Evolutionary conservation across 2,329 filamentous ascomycete genomes (phyloP).

Genomic region (Sporothrix inflata): DNA sequence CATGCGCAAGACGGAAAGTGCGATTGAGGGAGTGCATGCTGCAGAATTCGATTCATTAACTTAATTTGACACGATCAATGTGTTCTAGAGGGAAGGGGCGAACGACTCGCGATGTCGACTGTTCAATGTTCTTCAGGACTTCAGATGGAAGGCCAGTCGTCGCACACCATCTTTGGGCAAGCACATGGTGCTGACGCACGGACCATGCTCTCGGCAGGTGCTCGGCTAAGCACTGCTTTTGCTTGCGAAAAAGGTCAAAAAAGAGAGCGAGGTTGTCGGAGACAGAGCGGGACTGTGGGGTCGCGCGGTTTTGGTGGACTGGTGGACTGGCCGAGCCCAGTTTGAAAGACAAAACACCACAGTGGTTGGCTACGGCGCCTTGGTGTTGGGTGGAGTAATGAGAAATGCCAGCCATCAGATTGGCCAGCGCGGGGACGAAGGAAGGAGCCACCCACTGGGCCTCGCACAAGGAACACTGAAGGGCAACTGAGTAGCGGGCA

Average conservation of each 20-base stretch:
- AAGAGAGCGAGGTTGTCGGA: constrained; percentile 24
- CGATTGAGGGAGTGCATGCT: background rate
- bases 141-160: background rate
- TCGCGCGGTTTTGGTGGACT: background rate
- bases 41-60: background rate
- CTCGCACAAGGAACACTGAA: background rate
- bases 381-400: constrained; percentile 32
- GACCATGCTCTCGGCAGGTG: constrained; percentile 30
- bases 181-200: constrained; percentile 22
- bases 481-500: background rate
- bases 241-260: background rate
- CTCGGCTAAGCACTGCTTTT: constrained; percentile 27
- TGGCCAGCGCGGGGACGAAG: constrained; percentile 27
- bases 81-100: background rate
- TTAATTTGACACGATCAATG: background rate
- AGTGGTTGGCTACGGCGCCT: constrained; percentile 14
- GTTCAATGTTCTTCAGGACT: background rate
- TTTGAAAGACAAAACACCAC: background rate
- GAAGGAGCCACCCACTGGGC: constrained; percentile 5
- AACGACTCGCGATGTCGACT: background rate
- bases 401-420: constrained; percentile 34
- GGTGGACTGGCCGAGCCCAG: background rate
- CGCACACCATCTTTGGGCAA: background rate
- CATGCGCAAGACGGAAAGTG: background rate
- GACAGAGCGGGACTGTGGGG: constrained; percentile 15